These are phyloP conservation scores for Nannizzia gypsea DNA, from an alignment of 2,329 filamentous ascomycete genomes.

Conservation along the genomic window DNA sequence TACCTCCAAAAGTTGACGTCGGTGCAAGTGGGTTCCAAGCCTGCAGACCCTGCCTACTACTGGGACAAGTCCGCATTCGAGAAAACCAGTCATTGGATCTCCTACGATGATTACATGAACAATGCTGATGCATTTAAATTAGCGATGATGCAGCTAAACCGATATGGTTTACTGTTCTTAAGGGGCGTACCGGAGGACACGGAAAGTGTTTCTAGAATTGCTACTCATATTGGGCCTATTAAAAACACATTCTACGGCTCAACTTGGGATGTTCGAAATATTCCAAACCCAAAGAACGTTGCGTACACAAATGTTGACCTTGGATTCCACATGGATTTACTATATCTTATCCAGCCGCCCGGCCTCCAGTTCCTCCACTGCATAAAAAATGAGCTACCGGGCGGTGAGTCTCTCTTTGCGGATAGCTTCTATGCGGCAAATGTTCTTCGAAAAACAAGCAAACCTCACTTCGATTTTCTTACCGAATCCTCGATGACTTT, in stretches of 20 bases:
- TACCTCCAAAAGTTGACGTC: not conserved
- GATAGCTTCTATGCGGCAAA: slow-evolving; percentile 56
- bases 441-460: slow-evolving; percentile 13
- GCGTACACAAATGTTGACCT: slow-evolving; percentile 76
- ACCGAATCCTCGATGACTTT: slow-evolving; percentile 42
- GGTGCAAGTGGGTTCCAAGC: not conserved
- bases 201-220: slow-evolving; percentile 55
- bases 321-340: slow-evolving; percentile 83
- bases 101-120: slow-evolving; percentile 61
- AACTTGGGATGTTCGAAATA: slow-evolving; percentile 79
- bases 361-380: slow-evolving; percentile 83
- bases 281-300: slow-evolving; percentile 76
- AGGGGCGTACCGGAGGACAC: slow-evolving; percentile 59
- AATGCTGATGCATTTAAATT: slow-evolving; percentile 46
- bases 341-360: slow-evolving; percentile 72
- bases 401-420: slow-evolving; percentile 77
- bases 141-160: slow-evolving; percentile 51
- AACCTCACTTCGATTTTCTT: slow-evolving; percentile 27
- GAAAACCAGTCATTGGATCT: slow-evolving; percentile 41
- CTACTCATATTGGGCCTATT: slow-evolving; percentile 60
- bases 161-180: slow-evolving; percentile 65
- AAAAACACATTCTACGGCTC: slow-evolving; percentile 83
- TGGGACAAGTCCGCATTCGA: slow-evolving; percentile 29
- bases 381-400: slow-evolving; percentile 63
- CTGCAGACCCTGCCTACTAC: not conserved